Base-by-base conservation (phyloP, 306 rosid genomes). In the Cucurbita argyrosperma region DNA sequence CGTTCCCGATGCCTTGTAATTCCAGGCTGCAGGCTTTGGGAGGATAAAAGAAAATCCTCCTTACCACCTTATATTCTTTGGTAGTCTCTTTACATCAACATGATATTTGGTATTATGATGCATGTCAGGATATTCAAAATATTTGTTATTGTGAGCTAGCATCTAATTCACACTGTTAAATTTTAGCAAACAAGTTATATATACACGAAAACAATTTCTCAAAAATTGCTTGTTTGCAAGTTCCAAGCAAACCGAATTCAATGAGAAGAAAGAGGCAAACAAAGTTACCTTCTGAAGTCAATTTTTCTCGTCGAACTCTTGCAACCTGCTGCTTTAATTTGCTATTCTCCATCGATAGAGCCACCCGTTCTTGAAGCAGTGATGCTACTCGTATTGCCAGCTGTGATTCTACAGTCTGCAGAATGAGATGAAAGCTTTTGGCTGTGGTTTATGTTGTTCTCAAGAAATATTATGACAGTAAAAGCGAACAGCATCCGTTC, bases 331-430 rank as follows among this genome's bases (percentile, higher is more conserved):
- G 83, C 80, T 78, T 80, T 58, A 84, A 77, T 67, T 76, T 59
- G 74, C 69, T 52, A 70, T 84, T 84, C 79, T 84, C 87, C 78
- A 84, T 49, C 54, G 81, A 80, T 82, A 84, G 62, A 53, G 87
- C 77, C 45, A 68, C 84, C 46, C 79, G 84, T 69, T 76, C 80
- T 76, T 80, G 82, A 72, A 80, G 82, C 70, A 84, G 57, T 65
- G 84, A 79, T 21, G 81, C 80, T 53, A 84, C 87, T 76, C 73
- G 66, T 16, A 84, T 57, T 37, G 84, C 71, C 79, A 84, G 77
- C 43, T 81, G 80, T 45, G 84, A 80, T 47, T 76, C 79, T 30
- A 84, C 58, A 35, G 77, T 76, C 87, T 84, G 79, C 76, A 78
- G 19, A 69, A 55, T 39, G 68, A 75, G 47, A 71, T 37, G 61